A percentile compares a stretch with the other conserved stretches of the same genome.
phyloP scores from a whole-genome alignment of 257 asterid species.

The Solanum chiquidenum region DNA sequence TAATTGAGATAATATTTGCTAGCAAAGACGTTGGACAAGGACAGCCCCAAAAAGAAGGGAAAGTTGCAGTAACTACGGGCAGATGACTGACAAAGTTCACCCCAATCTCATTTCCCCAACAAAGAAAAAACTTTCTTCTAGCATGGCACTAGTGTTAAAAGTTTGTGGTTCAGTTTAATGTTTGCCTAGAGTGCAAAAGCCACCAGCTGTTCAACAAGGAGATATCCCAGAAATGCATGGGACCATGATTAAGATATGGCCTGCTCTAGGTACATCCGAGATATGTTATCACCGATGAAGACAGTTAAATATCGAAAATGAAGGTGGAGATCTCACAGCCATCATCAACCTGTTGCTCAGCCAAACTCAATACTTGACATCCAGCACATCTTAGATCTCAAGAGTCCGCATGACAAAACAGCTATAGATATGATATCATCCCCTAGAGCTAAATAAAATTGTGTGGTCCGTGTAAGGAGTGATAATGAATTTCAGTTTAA shows the following conservation, averaged over 20 bases:
- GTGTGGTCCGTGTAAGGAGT: not conserved
- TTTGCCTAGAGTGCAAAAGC: not conserved
- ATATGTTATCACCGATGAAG: not conserved
- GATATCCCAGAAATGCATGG: not conserved
- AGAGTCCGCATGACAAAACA: not conserved
- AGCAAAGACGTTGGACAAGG: not conserved
- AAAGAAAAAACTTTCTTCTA: not conserved
- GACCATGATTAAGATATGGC: not conserved
- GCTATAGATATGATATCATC: not conserved
- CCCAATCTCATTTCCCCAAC: not conserved
- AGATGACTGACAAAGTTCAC: not conserved
- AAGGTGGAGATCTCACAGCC: not conserved
- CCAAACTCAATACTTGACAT: not conserved
- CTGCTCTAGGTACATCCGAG: not conserved
- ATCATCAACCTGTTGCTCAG: not conserved
- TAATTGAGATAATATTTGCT: not conserved
- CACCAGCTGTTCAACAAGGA: not conserved
- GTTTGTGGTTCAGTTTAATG: not conserved
- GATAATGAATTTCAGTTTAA: not conserved
- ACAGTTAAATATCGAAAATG: not conserved
- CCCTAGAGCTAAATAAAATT: not conserved
- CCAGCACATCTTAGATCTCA: not conserved
- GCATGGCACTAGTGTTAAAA: not conserved
- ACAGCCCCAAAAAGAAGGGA: not conserved
- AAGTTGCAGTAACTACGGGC: not conserved